Conservation (phyloP, 2,329 filamentous ascomycete species). For the Diaporthe sp. region DNA sequence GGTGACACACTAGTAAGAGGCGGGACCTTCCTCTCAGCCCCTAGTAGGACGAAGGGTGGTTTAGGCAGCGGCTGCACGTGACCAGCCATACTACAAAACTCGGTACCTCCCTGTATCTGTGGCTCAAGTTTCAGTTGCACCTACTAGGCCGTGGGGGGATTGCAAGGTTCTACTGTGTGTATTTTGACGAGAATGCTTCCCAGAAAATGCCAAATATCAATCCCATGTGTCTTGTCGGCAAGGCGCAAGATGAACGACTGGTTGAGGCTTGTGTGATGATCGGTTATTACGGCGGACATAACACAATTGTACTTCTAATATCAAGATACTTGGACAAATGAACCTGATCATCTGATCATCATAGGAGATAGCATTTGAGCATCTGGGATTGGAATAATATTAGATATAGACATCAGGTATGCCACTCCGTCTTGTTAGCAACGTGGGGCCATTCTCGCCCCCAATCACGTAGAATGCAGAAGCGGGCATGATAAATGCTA, state of each 20-base stretch:
- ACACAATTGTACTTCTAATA: no score
- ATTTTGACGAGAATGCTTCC: no score
- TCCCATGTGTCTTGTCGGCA: no score
- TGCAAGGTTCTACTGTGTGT: neutral
- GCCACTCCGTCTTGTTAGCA: neutral
- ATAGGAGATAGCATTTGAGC: no score
- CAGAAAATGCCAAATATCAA: no score
- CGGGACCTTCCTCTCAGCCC: neutral
- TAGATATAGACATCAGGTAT: neutral
- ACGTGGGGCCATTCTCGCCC: neutral
- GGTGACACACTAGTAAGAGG: neutral
- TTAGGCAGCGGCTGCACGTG: slow-evolving; percentile 20
- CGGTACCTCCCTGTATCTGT: neutral
- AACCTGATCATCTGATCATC: neutral
- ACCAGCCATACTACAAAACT: neutral
- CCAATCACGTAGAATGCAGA: neutral
- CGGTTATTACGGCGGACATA: no score
- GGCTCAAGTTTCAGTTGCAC: neutral
- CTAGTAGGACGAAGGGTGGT: neutral
- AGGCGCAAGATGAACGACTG: no score
- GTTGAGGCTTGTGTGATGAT: no score
- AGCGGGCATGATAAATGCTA: no score
- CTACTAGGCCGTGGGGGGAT: neutral
- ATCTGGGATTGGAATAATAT: neutral
- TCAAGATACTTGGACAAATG: neutral